Percentiles rank a stretch among this genome's conserved stretches.
Conservation (phyloP, 768 basidiomycete species). For the Paxillus ammoniavirescens region DNA sequence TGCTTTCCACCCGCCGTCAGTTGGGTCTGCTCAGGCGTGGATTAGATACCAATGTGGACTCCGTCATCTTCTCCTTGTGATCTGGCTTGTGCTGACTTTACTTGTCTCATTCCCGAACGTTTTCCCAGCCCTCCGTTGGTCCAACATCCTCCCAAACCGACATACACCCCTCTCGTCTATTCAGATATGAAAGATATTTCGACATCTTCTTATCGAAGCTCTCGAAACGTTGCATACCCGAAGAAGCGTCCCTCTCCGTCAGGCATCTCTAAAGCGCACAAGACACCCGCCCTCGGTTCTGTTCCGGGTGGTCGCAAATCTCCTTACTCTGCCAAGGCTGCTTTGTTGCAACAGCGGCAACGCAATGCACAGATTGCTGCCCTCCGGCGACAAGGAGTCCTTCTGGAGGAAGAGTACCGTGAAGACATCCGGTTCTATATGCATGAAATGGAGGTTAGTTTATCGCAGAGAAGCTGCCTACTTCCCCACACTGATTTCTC, state of each 20-base stretch:
- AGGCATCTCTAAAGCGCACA: conserved; percentile 70
- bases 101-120: conserved; percentile 19
- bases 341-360: conserved; percentile 61
- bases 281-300: conserved; percentile 47
- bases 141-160: conserved; percentile 41
- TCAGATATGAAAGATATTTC: conserved; percentile 79
- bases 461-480: neutral
- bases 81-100: conserved; percentile 18
- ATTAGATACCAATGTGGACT: conserved; percentile 3
- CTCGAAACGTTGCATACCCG: conserved; percentile 68
- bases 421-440: conserved; percentile 93
- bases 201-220: conserved; percentile 52
- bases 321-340: conserved; percentile 63
- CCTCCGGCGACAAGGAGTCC: conserved; percentile 67
- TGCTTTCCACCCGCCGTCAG: neutral
- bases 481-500: conserved; percentile 7
- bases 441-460: conserved; percentile 97
- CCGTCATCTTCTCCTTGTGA: conserved; percentile 1
- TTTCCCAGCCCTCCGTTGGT: conserved; percentile 43
- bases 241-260: conserved; percentile 85
- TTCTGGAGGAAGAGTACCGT: conserved; percentile 93
- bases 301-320: conserved; percentile 55
- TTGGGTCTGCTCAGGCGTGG: neutral
- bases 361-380: conserved; percentile 68
- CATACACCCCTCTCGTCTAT: conserved; percentile 24